Evolutionary conservation across 2,329 filamentous ascomycete genomes (phyloP).

Genomic region (Aspergillus ochraceoroseus): DNA sequence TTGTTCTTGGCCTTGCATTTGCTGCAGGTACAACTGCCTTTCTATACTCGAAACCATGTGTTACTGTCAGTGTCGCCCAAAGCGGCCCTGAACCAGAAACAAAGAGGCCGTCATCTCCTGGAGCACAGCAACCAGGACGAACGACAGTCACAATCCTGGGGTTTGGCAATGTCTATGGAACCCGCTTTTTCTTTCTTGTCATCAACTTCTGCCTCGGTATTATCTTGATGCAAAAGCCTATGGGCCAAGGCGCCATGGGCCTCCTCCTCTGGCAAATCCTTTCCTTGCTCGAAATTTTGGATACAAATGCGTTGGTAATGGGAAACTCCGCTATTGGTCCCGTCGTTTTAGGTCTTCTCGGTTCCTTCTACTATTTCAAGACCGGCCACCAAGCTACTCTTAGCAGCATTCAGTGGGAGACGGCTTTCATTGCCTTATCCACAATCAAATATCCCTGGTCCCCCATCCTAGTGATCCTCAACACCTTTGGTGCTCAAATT

Average conservation of each 20-base stretch:
- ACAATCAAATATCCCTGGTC: constrained; percentile 84
- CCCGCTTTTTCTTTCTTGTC: constrained; percentile 79
- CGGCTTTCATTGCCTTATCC: constrained; percentile 82
- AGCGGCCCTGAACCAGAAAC: constrained; percentile 40
- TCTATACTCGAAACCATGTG: constrained; percentile 76
- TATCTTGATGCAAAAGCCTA: constrained; percentile 82
- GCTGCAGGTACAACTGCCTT: constrained; percentile 81
- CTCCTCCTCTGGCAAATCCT: constrained; percentile 86
- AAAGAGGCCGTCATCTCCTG: constrained; percentile 38
- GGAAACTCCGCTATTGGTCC: constrained; percentile 69
- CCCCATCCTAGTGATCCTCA: constrained; percentile 72
- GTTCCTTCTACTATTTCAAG: constrained; percentile 94
- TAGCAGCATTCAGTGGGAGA: constrained; percentile 90
- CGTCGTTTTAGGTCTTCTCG: constrained; percentile 77
- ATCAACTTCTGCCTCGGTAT: constrained; percentile 72
- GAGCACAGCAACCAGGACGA: constrained; percentile 30
- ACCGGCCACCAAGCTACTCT: constrained; percentile 91
- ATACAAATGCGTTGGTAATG: constrained; percentile 57
- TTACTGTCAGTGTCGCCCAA: constrained; percentile 61
- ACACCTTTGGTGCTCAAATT: constrained; percentile 86
- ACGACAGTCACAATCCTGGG: constrained; percentile 71
- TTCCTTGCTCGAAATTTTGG: constrained; percentile 62
- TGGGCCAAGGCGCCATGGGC: constrained; percentile 80
- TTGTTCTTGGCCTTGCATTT: constrained; percentile 71
- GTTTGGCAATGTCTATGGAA: constrained; percentile 88